Evolutionary conservation across 495 filamentous ascomycete species (phyloP), one percentile per base, ranked within the genome.

Genomic region (Parachaetomium inaequale): DNA sequence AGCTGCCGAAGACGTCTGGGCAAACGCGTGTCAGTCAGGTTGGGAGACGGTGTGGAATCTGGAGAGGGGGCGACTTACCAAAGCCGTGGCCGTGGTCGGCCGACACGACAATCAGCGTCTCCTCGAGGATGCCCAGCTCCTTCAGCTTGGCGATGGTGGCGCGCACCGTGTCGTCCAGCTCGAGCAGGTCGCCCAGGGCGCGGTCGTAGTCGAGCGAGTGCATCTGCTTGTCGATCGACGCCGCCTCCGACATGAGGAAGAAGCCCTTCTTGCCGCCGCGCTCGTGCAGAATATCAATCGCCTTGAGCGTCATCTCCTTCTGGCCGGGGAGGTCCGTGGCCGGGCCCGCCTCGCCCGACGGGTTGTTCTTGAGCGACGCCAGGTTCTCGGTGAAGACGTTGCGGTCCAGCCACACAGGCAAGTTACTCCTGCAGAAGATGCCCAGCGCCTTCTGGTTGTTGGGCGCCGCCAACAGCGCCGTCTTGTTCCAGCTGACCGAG

Each of bases 221-320:
- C 88, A 91, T 92, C 74, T 88, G 83, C 79, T 92, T 91, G 76
- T 91, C 88, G 69, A 91, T 87, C 19, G 84, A 88, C 11, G 88
- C 87, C 10, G 84, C 88, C 74, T 91, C 88, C 4, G 82, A 80
- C 88, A 91, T 91, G 65, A 91, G 76, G 79, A 90, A 89, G 78
- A 84, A 91, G 7, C 88, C 88, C 36, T 88, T 79, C 47, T 85
- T 77, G n/a, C 75, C 76, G 56, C 82, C 79, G 19, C 88, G 87
- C 15, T 74, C 72, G 65, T 85, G 71, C 29, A 91, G 79, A 26
- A 91, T 83, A 53, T 91, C 88, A 55, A 91, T 80, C 0, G 88
- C 87, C 74, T 91, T 91, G 42, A 90, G 76, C 0, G 88, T 90
- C 88, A 91, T 91, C n/a, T 91, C 86, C 70, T 88, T 89, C 19